These are phyloP conservation scores for Trichopus zeylanicus DNA, from an alignment of 116 monocot species.

Conservation along the genomic window DNA sequence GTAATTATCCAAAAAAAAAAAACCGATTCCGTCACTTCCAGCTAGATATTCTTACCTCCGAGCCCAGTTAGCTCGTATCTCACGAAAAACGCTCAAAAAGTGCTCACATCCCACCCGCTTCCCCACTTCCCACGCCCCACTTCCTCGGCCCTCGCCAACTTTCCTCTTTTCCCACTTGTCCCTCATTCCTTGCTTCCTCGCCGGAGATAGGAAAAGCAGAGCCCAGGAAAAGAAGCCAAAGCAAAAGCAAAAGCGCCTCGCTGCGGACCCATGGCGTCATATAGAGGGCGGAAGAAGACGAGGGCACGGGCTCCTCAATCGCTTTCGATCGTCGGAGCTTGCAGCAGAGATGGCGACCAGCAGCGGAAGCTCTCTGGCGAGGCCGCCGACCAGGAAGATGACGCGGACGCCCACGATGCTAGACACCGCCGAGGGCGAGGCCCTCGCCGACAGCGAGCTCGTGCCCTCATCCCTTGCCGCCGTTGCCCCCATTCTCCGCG, in stretches of 20 bases:
- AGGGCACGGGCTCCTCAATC: not conserved
- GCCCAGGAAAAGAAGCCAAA: not conserved
- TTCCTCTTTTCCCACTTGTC: not conserved
- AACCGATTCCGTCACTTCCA: too few relatives aligned
- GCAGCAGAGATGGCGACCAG: constrained; percentile 26
- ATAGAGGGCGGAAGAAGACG: not conserved
- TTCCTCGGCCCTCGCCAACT: not conserved
- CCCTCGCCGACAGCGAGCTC: constrained; percentile 55
- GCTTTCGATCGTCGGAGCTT: not conserved
- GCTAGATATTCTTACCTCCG: too few relatives aligned
- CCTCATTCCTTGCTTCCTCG: not conserved
- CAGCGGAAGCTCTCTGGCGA: constrained; percentile 19
- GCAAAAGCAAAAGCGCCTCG: not conserved
- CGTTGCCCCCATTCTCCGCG: constrained; percentile 83
- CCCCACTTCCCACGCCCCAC: not conserved
- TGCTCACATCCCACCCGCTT: too few relatives aligned
- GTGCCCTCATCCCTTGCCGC: constrained; percentile 73
- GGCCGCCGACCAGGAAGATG: constrained; percentile 30
- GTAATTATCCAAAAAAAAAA: too few relatives aligned
- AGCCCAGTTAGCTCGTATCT: too few relatives aligned
- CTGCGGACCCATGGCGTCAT: not conserved
- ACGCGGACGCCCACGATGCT: constrained; percentile 32
- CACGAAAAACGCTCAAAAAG: too few relatives aligned
- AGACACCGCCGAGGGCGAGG: constrained; percentile 24
- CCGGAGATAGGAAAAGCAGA: not conserved